Percentiles rank a stretch among this genome's conserved stretches.
These are phyloP conservation scores for Talaromyces ruber DNA, from an alignment of 495 filamentous ascomycete genomes.

Conservation along the genomic window DNA sequence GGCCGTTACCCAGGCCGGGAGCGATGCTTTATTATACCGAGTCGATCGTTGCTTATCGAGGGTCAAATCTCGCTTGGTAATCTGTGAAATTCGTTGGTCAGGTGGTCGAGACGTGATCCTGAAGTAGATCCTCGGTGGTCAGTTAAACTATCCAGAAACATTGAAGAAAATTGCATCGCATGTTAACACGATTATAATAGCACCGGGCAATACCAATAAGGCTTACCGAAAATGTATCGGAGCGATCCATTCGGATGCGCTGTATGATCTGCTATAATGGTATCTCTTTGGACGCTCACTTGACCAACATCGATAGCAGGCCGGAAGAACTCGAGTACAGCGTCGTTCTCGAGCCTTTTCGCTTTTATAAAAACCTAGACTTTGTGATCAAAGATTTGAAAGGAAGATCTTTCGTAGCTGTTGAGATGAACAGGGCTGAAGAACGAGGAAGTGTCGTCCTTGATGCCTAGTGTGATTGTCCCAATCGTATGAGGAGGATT, in stretches of 20 bases:
- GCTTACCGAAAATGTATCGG: not conserved
- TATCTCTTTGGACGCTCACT: not conserved
- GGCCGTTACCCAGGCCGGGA: conserved; percentile 32
- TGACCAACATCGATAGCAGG: not conserved
- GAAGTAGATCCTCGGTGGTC: not conserved
- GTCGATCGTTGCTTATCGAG: not conserved
- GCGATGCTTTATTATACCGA: not conserved
- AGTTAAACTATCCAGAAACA: not conserved
- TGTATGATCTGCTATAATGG: not conserved
- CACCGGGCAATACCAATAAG: not conserved
- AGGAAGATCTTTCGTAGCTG: not conserved
- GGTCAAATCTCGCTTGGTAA: not conserved
- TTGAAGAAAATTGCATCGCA: not conserved
- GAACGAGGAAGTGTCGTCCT: not conserved
- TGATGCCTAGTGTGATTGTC: not conserved
- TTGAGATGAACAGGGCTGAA: not conserved
- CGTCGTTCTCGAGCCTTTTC: not conserved
- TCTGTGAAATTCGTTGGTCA: not conserved
- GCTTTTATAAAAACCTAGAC: not conserved
- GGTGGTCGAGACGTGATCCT: not conserved
- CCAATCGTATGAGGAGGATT: not conserved
- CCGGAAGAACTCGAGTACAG: not conserved
- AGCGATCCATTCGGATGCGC: not conserved
- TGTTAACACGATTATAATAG: not conserved
- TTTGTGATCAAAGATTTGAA: not conserved